These are phyloP conservation scores for Russula dissimulans DNA, from an alignment of 768 basidiomycete species.

Conservation along the genomic window DNA sequence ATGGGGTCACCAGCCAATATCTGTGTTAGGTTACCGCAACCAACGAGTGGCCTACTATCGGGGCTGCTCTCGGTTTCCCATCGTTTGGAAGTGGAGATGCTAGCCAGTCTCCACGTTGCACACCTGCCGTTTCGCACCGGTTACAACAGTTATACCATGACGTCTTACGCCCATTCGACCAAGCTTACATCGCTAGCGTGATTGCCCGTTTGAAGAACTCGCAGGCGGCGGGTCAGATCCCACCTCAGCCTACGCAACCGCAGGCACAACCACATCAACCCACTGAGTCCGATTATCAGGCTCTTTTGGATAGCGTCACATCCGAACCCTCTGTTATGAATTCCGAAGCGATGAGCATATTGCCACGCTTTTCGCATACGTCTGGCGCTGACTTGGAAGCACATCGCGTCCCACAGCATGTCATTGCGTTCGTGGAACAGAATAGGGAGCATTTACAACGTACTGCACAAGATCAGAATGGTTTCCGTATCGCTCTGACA, in stretches of 20 bases:
- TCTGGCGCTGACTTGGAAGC: constrained; percentile 13
- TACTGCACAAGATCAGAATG: constrained; percentile 10
- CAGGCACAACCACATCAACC: constrained; percentile 7
- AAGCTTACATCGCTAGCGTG: constrained; percentile 1
- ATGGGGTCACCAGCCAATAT: not conserved
- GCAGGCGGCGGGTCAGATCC: not conserved
- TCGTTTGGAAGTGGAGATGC: not conserved
- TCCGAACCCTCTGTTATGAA: not conserved
- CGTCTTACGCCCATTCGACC: constrained; percentile 3
- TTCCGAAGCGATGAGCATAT: constrained; percentile 4
- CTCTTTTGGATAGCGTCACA: not conserved
- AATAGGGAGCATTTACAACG: constrained; percentile 10
- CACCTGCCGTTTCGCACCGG: not conserved
- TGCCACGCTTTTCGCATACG: constrained; percentile 14
- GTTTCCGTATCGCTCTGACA: constrained; percentile 11
- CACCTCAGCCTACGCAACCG: not conserved
- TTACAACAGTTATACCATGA: constrained; percentile 5
- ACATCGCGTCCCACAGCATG: constrained; percentile 3
- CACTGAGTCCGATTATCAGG: constrained; percentile 12
- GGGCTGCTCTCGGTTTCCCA: constrained; percentile 4
- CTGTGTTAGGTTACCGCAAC: constrained; percentile 1
- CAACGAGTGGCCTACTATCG: constrained; percentile 11
- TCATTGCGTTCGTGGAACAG: constrained; percentile 12
- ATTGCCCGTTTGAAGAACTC: not conserved
- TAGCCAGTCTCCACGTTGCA: constrained; percentile 1